Percentiles rank a stretch among this genome's conserved stretches.
These are phyloP conservation scores for Byssothecium circinans DNA, from an alignment of 2,329 filamentous ascomycete species.

Conservation along the genomic window DNA sequence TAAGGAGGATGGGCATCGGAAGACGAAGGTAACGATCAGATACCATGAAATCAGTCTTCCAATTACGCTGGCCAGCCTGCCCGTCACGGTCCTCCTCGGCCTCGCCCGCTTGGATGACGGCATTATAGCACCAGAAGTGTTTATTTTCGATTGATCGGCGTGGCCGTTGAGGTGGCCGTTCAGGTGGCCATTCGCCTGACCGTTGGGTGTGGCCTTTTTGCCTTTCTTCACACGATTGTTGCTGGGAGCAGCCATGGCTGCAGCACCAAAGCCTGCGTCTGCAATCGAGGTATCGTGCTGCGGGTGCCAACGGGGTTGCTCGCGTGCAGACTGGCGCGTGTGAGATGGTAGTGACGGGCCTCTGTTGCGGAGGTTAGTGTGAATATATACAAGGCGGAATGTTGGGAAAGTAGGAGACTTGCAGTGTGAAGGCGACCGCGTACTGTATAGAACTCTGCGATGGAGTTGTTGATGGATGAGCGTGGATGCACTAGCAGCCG, in stretches of 20 bases:
- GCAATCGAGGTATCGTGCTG: slow-evolving; percentile 1
- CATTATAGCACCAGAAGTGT: slow-evolving; percentile 12
- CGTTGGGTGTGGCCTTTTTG: slow-evolving; percentile 28
- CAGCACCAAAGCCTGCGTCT: slow-evolving; percentile 7
- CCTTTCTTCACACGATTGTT: slow-evolving; percentile 44
- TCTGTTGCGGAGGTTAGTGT: slow-evolving; percentile 4
- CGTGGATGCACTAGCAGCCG: not conserved
- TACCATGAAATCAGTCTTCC: slow-evolving; percentile 79
- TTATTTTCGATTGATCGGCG: slow-evolving; percentile 28
- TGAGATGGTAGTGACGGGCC: slow-evolving; percentile 5
- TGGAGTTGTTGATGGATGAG: slow-evolving; percentile 1
- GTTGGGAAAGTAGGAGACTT: too few species aligned
- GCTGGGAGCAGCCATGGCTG: slow-evolving; percentile 41
- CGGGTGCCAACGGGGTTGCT: slow-evolving; percentile 12
- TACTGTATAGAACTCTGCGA: not conserved
- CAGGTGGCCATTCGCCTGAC: slow-evolving; percentile 24
- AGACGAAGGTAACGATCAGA: slow-evolving; percentile 74
- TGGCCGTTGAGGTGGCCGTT: slow-evolving; percentile 32
- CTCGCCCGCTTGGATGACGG: slow-evolving; percentile 20
- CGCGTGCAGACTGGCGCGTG: slow-evolving; percentile 16
- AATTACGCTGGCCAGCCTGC: slow-evolving; percentile 35
- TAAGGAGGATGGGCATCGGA: slow-evolving; percentile 76
- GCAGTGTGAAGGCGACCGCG: not conserved
- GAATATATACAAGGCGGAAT: not conserved
- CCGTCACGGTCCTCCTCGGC: slow-evolving; percentile 24